Base-by-base conservation (phyloP, 2,329 filamentous ascomycete genomes). In the Chaetomium sp. region DNA sequence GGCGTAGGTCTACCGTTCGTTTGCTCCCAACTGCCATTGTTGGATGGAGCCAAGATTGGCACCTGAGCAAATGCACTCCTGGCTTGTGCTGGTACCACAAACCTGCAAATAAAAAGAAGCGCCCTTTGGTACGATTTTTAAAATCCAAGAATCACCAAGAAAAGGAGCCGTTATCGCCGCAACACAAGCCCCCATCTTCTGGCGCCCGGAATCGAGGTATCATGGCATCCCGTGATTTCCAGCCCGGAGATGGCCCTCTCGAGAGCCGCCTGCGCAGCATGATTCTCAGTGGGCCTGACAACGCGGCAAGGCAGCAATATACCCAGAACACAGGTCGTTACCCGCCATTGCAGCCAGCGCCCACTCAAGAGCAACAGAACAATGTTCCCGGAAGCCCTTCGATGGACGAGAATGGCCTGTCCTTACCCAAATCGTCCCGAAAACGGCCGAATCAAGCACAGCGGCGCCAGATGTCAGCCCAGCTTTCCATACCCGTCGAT, bases 361-460 rank as follows among this genome's bases (percentile, higher is more conserved):
- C n/a, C 10, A 3, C 36, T 3, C 50, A 34, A 19, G 2, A 38
- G 9, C 43, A 32, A 3, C 56, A 59, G 33, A 41, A 50, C 10
- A 1, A 42, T n/a, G 19, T 27, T 27, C 19, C 19, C n/a, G n/a
- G n/a, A n/a, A 27, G 19, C 19, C 19, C 19, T 27, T 27, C 19
- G 19, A 27, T 27, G 19, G 19, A 27, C 19, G 19, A 27, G 19
- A 27, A 27, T 5, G 51, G 27, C 6, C 6, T 48, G 4, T 27
- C 35, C 8, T n/a, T 45, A 11, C 49, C 54, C 7, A 74, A 69
- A 52, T 54, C 65, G n/a, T 57, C 62, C 50, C 72, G 72, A 62
- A 82, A 77, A 62, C 79, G 82, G 27, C 77, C 73, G 2, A 86
- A 86, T 58, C 83, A 86, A 64, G 82, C 82, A 1, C 80, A 85